Percentiles rank a stretch among this genome's conserved stretches.
Evolutionary conservation across 805 yeast species (phyloP).

Genomic region (Isabelozyma gotoi): DNA sequence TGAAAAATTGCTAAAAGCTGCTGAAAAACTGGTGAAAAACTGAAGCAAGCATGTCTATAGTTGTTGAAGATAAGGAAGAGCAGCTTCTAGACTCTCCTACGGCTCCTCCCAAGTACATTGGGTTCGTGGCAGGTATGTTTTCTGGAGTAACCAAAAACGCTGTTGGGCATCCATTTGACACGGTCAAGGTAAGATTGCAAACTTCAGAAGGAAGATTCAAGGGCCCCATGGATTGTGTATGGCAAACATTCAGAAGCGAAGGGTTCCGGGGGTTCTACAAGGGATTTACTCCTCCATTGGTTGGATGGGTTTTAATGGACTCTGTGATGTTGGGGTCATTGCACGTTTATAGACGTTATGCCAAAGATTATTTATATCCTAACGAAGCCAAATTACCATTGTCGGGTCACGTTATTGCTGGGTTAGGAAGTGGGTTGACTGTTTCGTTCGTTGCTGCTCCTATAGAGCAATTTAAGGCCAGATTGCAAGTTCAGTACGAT

Average conservation of each 20-base stretch:
- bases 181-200: constrained; percentile 83
- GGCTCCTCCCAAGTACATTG: constrained; percentile 55
- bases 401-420: constrained; percentile 71
- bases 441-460: constrained; percentile 97
- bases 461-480: constrained; percentile 83
- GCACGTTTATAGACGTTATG: constrained; percentile 68
- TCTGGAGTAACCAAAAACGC: constrained; percentile 85
- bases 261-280: constrained; percentile 80
- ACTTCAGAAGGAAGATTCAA: constrained; percentile 60
- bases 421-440: constrained; percentile 85
- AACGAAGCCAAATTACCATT: constrained; percentile 67
- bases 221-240: constrained; percentile 81
- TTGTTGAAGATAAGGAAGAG: constrained; percentile 17
- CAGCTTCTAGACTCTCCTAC: constrained; percentile 10
- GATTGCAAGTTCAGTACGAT: constrained; percentile 88
- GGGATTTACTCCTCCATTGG: constrained; percentile 90
- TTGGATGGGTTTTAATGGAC: constrained; percentile 95
- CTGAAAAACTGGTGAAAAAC: too few species aligned
- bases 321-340: constrained; percentile 86
- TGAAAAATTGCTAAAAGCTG: too few species aligned
- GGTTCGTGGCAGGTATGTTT: constrained; percentile 86
- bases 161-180: constrained; percentile 93
- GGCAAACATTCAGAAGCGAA: constrained; percentile 69
- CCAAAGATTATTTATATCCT: constrained; percentile 63
- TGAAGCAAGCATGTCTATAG: neutral